These are phyloP conservation scores for Fusarium agapanthi DNA, from an alignment of 2,329 filamentous ascomycete genomes.

Conservation along the genomic window DNA sequence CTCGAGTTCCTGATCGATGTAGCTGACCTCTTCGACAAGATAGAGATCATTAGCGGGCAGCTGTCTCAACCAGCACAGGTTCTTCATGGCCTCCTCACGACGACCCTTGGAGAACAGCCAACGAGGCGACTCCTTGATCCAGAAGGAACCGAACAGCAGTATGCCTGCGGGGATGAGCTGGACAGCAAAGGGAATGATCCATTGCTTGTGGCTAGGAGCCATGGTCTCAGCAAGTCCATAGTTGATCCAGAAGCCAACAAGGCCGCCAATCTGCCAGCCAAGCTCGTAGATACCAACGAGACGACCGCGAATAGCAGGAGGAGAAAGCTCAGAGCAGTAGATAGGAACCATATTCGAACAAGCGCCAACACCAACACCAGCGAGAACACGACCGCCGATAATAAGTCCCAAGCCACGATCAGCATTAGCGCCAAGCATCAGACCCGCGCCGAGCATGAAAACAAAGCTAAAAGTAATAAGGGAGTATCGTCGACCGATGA, in stretches of 20 bases:
- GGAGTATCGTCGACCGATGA: constrained; percentile 71
- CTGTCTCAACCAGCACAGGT: constrained; percentile 71
- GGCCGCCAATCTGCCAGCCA: constrained; percentile 69
- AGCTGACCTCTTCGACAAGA: constrained; percentile 76
- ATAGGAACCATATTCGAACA: constrained; percentile 70
- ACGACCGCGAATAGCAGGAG: constrained; percentile 70
- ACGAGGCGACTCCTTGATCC: constrained; percentile 72
- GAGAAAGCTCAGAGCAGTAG: constrained; percentile 68
- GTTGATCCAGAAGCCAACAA: constrained; percentile 73
- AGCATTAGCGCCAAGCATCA: constrained; percentile 74
- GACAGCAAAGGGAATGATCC: constrained; percentile 71
- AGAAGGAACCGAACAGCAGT: constrained; percentile 65
- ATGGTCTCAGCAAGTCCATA: constrained; percentile 66
- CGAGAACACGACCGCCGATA: constrained; percentile 68
- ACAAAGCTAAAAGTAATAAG: constrained; percentile 68
- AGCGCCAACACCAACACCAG: constrained; percentile 70
- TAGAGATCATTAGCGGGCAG: constrained; percentile 66
- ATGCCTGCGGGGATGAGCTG: constrained; percentile 73
- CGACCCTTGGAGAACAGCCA: constrained; percentile 73
- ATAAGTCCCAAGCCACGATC: constrained; percentile 70
- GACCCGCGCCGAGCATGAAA: constrained; percentile 74
- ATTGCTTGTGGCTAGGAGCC: constrained; percentile 50
- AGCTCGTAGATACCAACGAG: constrained; percentile 74
- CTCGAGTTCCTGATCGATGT: constrained; percentile 75
- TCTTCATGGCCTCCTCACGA: constrained; percentile 65